Evolutionary conservation across 2,329 filamentous ascomycete genomes (phyloP).

Genomic region (Fusarium longipes): DNA sequence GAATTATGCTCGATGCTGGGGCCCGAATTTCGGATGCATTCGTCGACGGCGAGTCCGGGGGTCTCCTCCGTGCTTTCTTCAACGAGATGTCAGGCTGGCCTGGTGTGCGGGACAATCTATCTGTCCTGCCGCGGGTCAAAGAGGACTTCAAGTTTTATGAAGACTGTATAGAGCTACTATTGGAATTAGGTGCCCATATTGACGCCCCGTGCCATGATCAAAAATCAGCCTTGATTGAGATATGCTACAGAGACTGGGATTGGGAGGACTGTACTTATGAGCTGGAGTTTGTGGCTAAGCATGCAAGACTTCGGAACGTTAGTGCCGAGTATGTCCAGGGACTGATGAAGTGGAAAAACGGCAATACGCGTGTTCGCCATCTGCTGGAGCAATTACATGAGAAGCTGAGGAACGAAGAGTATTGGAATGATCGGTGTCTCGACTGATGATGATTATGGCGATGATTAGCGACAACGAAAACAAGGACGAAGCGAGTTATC

Average conservation of each 20-base stretch:
- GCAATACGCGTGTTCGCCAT: neutral
- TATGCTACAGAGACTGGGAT: neutral
- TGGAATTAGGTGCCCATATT: neutral
- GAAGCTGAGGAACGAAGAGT: neutral
- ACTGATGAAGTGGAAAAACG: neutral
- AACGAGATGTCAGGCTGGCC: accelerated
- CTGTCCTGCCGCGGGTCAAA: too few relatives aligned
- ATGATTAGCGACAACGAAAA: too few relatives aligned
- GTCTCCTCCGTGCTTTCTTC: neutral
- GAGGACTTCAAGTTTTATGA: neutral
- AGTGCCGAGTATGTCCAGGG: neutral
- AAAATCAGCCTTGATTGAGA: neutral
- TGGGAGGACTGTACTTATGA: neutral
- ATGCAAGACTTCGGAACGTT: conserved; percentile 3
- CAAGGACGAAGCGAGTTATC: too few relatives aligned
- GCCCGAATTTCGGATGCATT: conserved; percentile 1
- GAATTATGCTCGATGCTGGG: conserved; percentile 6
- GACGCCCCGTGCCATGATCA: neutral
- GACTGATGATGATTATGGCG: too few relatives aligned
- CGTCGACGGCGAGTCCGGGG: neutral
- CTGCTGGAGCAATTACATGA: neutral
- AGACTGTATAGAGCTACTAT: neutral
- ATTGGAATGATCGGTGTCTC: too few relatives aligned
- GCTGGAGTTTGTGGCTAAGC: conserved; percentile 8
- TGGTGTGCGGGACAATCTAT: too few relatives aligned